A percentile compares a stretch with the other conserved stretches of the same genome.
Conservation (phyloP, 1,284 basidiomycete genomes). For the Cryptococcus hybrid region DNA sequence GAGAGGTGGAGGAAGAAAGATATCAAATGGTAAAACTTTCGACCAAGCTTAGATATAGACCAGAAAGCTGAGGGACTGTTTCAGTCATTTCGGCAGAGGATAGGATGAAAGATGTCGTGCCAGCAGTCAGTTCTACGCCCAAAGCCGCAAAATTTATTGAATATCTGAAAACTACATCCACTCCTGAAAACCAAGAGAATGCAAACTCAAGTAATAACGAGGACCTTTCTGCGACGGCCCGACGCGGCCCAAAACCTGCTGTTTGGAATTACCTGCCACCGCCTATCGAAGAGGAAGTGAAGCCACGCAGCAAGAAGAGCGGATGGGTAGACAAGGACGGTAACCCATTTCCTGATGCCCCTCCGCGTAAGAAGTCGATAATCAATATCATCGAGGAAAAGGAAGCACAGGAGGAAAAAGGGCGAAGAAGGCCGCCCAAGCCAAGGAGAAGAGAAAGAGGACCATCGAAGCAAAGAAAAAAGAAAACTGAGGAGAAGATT, state of each 20-base stretch:
- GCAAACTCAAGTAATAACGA: background rate
- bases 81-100: background rate
- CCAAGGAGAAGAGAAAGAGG: conserved; percentile 1
- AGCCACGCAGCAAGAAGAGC: background rate
- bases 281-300: conserved; percentile 1
- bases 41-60: background rate
- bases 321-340: background rate
- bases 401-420: conserved; percentile 6
- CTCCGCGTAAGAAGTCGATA: background rate
- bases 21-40: background rate
- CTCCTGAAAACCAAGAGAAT: background rate
- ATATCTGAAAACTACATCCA: background rate
- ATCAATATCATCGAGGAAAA: background rate
- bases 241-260: background rate
- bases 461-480: conserved; percentile 7
- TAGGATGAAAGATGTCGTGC: background rate
- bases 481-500: conserved; percentile 11
- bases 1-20: background rate
- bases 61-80: background rate
- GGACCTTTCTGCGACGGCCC: background rate
- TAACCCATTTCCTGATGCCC: background rate
- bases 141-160: background rate
- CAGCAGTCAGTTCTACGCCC: background rate
- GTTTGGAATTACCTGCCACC: background rate
- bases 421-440: conserved; percentile 12